Base-by-base conservation (phyloP, 192 early-diverging fungal genomes). In the Rhizoclosmatium globosum region DNA sequence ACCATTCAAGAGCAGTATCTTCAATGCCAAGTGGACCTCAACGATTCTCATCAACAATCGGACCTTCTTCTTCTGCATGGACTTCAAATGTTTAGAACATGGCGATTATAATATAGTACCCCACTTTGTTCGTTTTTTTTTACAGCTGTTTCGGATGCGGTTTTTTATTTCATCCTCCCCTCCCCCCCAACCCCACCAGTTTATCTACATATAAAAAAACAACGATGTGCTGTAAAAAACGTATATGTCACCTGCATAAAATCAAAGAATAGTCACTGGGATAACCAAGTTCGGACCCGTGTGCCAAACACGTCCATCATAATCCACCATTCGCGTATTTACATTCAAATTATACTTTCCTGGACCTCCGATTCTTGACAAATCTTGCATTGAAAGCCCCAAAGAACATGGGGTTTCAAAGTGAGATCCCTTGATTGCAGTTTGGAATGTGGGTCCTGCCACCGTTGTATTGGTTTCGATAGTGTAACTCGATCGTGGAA, bases 1-100 rank as follows among this genome's bases (percentile, higher is more conserved):
- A 59, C 44, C 72, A 62, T 38, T 74, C 72, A 31, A 39, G 72
- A n/a, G 60, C 60, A 7, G 21, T 42, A 41, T 71, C 69, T 0
- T 56, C 69, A 3, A 71, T 71, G 69, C 47, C 46, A 9, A 38
- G 69, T 11, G 53, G 53, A 64, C 39, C 39, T 64, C 39, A 21
- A 68, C n/a, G 46, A 13, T 68, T 47, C 15, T 68, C 46, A 42
- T 46, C 46, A 4, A 68, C 46, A 15, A 19, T 46, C 11, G 23
- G 11, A 38, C 46, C 23, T 68, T 17, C 39, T 68, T 7, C 66
- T 17, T 68, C 66, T 68, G 23, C 46, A 42, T 68, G 66, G 66
- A 68, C 42, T 43, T 42, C 66, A 44, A 47, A 31, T 46, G 9
- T n/a, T n/a, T 31, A 64, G 31, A 57, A 57, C 31, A 31, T 31